These are phyloP conservation scores for Elaphomyces granulatus DNA, from an alignment of 495 filamentous ascomycete species.

Conservation along the genomic window DNA sequence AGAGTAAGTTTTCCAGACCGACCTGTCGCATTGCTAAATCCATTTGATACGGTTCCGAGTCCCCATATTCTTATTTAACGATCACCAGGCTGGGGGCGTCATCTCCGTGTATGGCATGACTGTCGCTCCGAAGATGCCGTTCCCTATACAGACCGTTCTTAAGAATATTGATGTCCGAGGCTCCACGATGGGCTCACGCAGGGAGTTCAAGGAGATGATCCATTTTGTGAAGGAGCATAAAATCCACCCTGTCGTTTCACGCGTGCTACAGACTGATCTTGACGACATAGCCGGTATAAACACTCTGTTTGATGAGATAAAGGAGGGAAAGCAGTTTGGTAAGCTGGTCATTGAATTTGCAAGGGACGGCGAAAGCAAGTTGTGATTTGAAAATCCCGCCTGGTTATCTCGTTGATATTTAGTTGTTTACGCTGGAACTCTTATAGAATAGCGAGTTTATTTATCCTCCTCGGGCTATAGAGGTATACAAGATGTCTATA, in stretches of 20 bases:
- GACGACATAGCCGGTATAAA: conserved; percentile 52
- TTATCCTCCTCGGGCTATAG: too few relatives aligned
- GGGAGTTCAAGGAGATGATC: conserved; percentile 65
- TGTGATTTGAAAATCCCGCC: conserved; percentile 27
- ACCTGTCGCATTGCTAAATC: background rate
- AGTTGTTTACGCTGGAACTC: too few relatives aligned
- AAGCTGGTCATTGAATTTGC: conserved; percentile 54
- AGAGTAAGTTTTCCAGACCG: conserved; percentile 26
- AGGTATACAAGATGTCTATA: too few relatives aligned
- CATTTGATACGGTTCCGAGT: background rate
- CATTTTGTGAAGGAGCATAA: conserved; percentile 49
- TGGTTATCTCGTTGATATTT: too few relatives aligned
- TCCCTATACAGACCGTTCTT: conserved; percentile 53
- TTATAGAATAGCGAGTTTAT: too few relatives aligned
- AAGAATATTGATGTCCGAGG: conserved; percentile 62
- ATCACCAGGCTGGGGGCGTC: conserved; percentile 41
- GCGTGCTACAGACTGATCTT: conserved; percentile 43
- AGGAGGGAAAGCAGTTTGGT: conserved; percentile 59
- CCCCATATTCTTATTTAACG: background rate
- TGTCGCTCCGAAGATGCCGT: conserved; percentile 55
- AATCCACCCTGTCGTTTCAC: conserved; percentile 49
- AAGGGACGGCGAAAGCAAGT: conserved; percentile 26
- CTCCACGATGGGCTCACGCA: conserved; percentile 61
- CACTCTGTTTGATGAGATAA: conserved; percentile 59
- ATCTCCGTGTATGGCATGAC: conserved; percentile 70